phyloP scores from a whole-genome alignment of 371 early-diverging fungal species.

The Phascolomyces articulosus region DNA sequence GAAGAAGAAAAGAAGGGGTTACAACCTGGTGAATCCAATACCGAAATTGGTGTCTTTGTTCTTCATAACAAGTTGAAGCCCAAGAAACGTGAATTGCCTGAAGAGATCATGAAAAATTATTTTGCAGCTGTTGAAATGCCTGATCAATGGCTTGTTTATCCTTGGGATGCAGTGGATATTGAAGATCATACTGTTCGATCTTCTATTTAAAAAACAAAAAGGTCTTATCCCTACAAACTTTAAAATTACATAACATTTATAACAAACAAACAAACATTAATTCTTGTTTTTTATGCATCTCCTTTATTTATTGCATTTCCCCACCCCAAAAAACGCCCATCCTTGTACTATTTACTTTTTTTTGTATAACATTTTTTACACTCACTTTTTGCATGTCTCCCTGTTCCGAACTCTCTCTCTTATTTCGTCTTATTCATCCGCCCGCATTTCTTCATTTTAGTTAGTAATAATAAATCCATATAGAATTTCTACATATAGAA shows the following conservation, averaged over 20 bases:
- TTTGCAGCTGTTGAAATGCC: slow-evolving; percentile 75
- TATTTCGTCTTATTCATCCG: not conserved
- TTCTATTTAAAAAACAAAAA: slow-evolving; percentile 12
- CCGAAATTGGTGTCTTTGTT: slow-evolving; percentile 75
- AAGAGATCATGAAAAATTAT: slow-evolving; percentile 64
- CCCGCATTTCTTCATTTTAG: slow-evolving; percentile 4
- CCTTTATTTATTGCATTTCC: too few species aligned
- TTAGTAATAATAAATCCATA: slow-evolving; percentile 4
- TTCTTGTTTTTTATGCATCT: not conserved
- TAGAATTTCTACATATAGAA: not conserved
- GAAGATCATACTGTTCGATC: slow-evolving; percentile 65
- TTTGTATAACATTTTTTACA: not conserved
- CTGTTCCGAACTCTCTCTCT: too few species aligned
- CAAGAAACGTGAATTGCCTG: slow-evolving; percentile 69
- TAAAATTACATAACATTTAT: too few species aligned
- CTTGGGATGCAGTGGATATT: slow-evolving; percentile 80
- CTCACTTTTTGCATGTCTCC: not conserved
- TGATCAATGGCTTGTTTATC: slow-evolving; percentile 79
- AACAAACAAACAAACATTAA: not conserved
- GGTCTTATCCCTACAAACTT: too few species aligned
- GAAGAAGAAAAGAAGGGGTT: slow-evolving; percentile 53
- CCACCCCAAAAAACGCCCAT: too few species aligned
- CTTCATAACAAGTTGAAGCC: slow-evolving; percentile 79
- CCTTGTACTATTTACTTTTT: not conserved
- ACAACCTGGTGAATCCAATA: slow-evolving; percentile 59